Evolutionary conservation across 345 rosid species (phyloP), one percentile per base, ranked within the genome.

Genomic region (Euphorbia tirucalli): DNA sequence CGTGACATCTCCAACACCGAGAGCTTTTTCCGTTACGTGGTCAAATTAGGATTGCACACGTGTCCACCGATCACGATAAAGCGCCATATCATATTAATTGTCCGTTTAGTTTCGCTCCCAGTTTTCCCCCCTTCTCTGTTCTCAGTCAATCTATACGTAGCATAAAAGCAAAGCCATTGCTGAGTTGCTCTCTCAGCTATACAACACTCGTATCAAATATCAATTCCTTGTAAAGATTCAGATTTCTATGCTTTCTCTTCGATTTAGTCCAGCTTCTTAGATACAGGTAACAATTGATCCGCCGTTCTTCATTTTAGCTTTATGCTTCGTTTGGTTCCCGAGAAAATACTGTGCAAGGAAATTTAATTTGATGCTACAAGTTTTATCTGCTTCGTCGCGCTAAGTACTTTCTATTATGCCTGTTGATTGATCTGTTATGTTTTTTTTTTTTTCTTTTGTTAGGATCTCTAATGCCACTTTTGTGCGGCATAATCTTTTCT

Each of bases 11-110:
- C 58, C 67, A 11, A 41, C n/a, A 56, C 35, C 69, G 78, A 48
- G 49, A 43, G 76, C 68, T 77, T 81, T 68, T 7, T 15, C 11
- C 15, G 15, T 58, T 3, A 68, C 82, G 81, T 74, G 88, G 78
- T 43, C 82, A 32, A 66, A 71, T 70, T 35, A 67, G 14, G n/a
- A 21, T 0, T 14, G 14, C 39, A 71, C 88, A 75, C 87, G 88
- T 32, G 82, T n/a, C 66, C 0, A 3, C 0, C 70, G 48, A 57
- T 50, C 24, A 7, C 54, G 80, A 83, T 75, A 79, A 82, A 83
- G 79, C 81, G 78, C 78, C 39, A 19, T 21, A 3, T 32, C 81
- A 13, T 27, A 44, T 43, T 44, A 58, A 25, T 14, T 25, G 35
- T 16, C 31, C 41, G 32, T 64, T 25, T 16, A 4, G 41, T 55